phyloP scores from a whole-genome alignment of 2,329 filamentous ascomycete species.

The Purpureocillium lavendulum region DNA sequence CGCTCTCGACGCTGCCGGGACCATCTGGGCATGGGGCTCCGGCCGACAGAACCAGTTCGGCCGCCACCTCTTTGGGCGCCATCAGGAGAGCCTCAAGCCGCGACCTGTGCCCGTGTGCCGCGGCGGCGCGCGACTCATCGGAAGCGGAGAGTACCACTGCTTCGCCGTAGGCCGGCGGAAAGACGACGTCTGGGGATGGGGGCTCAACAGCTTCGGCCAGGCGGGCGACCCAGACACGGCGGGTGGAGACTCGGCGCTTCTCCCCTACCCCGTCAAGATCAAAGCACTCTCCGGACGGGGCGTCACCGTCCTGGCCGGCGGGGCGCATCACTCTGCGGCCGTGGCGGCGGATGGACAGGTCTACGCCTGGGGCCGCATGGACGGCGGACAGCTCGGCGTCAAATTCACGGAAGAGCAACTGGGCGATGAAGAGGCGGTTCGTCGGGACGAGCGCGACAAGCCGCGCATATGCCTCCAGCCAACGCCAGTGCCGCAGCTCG shows the following conservation, averaged over 20 bases:
- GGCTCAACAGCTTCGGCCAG: constrained; percentile 73
- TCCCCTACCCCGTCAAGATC: constrained; percentile 56
- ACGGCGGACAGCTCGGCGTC: constrained; percentile 40
- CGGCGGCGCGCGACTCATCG: constrained; percentile 59
- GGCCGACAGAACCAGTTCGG: constrained; percentile 46
- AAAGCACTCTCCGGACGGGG: constrained; percentile 48
- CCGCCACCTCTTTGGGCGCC: constrained; percentile 39
- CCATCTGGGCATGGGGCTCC: constrained; percentile 1
- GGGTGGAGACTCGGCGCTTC: constrained; percentile 38
- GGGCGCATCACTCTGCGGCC: constrained; percentile 59
- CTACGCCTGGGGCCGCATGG: constrained; percentile 46
- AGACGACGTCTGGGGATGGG: constrained; percentile 66
- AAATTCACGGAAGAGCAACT: constrained; percentile 39
- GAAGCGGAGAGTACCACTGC: constrained; percentile 62
- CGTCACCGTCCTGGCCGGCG: constrained; percentile 57
- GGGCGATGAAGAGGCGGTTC: constrained; percentile 35
- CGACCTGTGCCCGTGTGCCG: constrained; percentile 35
- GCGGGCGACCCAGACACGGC: constrained; percentile 43
- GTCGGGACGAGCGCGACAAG: constrained; percentile 45
- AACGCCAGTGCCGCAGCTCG: constrained; percentile 43
- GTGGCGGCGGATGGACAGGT: constrained; percentile 39
- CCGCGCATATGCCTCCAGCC: constrained; percentile 55
- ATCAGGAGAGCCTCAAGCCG: constrained; percentile 37
- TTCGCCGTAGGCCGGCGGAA: constrained; percentile 58
- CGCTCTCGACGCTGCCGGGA: constrained; percentile 45